Base-by-base conservation (phyloP, 768 basidiomycete genomes). In the Macrocybe gigantea region DNA sequence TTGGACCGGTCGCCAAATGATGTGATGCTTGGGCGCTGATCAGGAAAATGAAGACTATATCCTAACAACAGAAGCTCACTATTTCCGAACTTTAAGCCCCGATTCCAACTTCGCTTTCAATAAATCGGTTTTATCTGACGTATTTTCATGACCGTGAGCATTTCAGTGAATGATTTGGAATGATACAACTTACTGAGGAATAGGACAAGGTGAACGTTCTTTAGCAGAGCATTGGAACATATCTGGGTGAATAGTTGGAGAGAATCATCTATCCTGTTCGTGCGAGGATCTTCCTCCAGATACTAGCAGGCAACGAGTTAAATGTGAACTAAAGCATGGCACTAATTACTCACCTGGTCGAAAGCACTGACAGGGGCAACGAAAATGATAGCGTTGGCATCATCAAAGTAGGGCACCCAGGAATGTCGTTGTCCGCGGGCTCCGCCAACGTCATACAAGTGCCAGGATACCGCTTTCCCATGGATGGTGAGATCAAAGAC, bases 171-270 rank as follows among this genome's bases (percentile, higher is more conserved):
- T 38, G 33, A 6, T 12, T 31, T 13, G 31, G 5, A 6, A 36
- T 37, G 14, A 15, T n/a, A n/a, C 13, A 31, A 66, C 80, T 33
- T 64, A 79, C 78, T 80, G 7, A 80, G 66, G 65, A 82, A 83
- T 41, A 82, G 63, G 11, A 80, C 75, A 15, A 80, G 57, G 57
- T 79, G 74, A 22, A 81, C 84, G 35, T 75, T 83, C 61, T 88
- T 89, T 44, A 93, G 69, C 44, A 92, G 74, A 33, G 78, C 75
- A 60, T 91, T 92, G 33, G 85, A 83, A 59, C 88, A 91, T 8
- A 92, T 88, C 56, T 88, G 78, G 5, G 87, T 90, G 63, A 90
- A 93, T 15, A 92, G 71, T 65, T 89, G 89, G n/a, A 93, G 66
- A 1, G 89, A 91, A 61, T 93, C 90, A 53, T 92, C 88, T 32